phyloP scores from a whole-genome alignment of 2,329 filamentous ascomycete genomes.

The Ophiocordyceps robertsii region DNA sequence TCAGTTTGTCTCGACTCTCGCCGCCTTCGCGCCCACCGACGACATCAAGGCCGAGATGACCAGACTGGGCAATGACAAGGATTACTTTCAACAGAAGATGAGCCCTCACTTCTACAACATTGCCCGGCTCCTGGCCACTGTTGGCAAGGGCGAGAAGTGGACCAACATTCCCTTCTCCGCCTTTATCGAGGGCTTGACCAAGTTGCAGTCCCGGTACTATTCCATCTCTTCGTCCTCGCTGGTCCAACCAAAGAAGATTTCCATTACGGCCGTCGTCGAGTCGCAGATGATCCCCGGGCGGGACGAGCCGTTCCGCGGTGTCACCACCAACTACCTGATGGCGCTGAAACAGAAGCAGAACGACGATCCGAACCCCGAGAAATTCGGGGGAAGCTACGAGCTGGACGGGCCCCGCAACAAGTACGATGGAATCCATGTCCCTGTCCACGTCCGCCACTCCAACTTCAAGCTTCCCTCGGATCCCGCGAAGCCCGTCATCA shows the following conservation, averaged over 20 bases:
- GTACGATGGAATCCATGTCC: constrained; percentile 89
- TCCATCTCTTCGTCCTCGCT: constrained; percentile 96
- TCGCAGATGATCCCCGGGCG: constrained; percentile 65
- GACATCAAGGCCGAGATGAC: constrained; percentile 75
- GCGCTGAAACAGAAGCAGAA: constrained; percentile 96
- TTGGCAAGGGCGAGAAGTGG: constrained; percentile 67
- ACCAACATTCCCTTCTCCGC: constrained; percentile 80
- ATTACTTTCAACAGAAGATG: constrained; percentile 85
- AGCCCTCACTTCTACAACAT: constrained; percentile 77
- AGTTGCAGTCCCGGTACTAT: constrained; percentile 96
- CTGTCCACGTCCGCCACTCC: constrained; percentile 90
- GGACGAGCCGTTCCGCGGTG: constrained; percentile 73
- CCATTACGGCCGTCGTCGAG: constrained; percentile 91
- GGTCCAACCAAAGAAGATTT: constrained; percentile 88
- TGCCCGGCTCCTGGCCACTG: constrained; percentile 63
- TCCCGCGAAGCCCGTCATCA: constrained; percentile 84
- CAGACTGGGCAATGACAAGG: constrained; percentile 82
- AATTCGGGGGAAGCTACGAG: constrained; percentile 75
- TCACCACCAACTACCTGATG: constrained; percentile 91
- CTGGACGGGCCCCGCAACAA: constrained; percentile 88
- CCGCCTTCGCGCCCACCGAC: constrained; percentile 81
- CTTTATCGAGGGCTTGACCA: constrained; percentile 84
- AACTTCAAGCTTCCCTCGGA: constrained; percentile 99
- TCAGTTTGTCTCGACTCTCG: constrained; percentile 79
- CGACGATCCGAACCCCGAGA: constrained; percentile 66